These are phyloP conservation scores for Ballota nigra DNA, from an alignment of 257 asterid genomes.

Conservation along the genomic window DNA sequence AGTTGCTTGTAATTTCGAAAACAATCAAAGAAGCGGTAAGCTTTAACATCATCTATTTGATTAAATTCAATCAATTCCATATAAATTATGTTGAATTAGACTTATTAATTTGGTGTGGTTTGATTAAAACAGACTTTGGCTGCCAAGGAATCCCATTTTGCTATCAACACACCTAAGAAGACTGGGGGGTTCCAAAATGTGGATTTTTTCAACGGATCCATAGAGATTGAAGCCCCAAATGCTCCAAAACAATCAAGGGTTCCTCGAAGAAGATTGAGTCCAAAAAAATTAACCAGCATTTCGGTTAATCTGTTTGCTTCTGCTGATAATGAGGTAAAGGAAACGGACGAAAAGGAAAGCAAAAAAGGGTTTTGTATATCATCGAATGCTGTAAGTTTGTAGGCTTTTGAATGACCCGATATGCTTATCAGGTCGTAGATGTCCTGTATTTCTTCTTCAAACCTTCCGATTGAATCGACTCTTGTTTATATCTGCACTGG, in stretches of 20 bases:
- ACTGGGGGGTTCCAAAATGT: conserved; percentile 29
- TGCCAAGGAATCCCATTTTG: conserved; percentile 67
- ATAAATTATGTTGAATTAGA: background rate
- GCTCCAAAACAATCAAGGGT: conserved; percentile 58
- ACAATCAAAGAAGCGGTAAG: conserved; percentile 63
- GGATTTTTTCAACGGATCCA: conserved; percentile 21
- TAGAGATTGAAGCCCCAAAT: conserved; percentile 49
- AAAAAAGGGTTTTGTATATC: conserved; percentile 22
- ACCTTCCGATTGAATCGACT: conserved; percentile 23
- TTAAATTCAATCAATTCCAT: background rate
- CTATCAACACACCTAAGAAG: conserved; percentile 61
- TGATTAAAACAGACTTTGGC: conserved; percentile 47
- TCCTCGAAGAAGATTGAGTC: conserved; percentile 37
- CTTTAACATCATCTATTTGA: too few species aligned
- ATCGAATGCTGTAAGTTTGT: background rate
- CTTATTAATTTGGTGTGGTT: background rate
- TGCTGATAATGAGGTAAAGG: conserved; percentile 22
- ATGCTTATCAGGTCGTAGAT: conserved; percentile 21
- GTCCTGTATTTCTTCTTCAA: conserved; percentile 41
- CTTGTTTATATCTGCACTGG: conserved; percentile 27
- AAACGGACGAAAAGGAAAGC: conserved; percentile 18
- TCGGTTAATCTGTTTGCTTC: conserved; percentile 58
- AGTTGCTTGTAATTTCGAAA: conserved; percentile 54
- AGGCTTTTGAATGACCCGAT: conserved; percentile 14
- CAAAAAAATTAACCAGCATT: conserved; percentile 51